Conservation (phyloP, 208 protist species). For the Leishmania guyanensis region DNA sequence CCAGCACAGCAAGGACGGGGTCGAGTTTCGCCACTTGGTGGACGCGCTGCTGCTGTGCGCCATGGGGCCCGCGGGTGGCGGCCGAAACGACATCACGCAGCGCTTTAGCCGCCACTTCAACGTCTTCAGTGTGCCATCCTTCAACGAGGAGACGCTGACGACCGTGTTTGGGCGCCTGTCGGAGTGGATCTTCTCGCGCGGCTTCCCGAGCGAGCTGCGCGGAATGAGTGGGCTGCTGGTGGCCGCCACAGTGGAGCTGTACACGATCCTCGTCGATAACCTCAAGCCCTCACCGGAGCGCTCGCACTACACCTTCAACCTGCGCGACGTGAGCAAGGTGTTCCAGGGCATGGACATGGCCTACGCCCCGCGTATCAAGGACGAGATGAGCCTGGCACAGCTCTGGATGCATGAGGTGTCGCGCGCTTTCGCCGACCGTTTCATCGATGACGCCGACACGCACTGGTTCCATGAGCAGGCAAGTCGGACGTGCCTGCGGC, state of each 20-base stretch:
- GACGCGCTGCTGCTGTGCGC: conserved; percentile 93
- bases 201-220: conserved; percentile 62
- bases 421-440: conserved; percentile 95
- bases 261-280: conserved; percentile 90
- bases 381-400: conserved; percentile 64
- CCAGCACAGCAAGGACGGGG: conserved; percentile 92
- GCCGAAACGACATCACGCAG: conserved; percentile 93
- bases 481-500: conserved; percentile 66
- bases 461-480: conserved; percentile 88
- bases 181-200: conserved; percentile 90
- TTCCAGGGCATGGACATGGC: conserved; percentile 94
- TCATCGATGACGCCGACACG: conserved; percentile 92
- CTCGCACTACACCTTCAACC: conserved; percentile 98
- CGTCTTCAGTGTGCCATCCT: conserved; percentile 88
- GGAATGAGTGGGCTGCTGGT: conserved; percentile 70
- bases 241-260: conserved; percentile 92
- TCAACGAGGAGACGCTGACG: conserved; percentile 89
- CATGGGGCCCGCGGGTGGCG: conserved; percentile 96
- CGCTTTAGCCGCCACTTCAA: conserved; percentile 97
- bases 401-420: conserved; percentile 96
- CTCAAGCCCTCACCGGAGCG: conserved; percentile 97
- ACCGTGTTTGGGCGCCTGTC: conserved; percentile 93
- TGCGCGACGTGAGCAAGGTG: conserved; percentile 96
- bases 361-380: conserved; percentile 68
- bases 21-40: conserved; percentile 88